Evolutionary conservation across 129 eudicot species (phyloP), one percentile per base, ranked within the genome.

Genomic region (Flaveria brownii): DNA sequence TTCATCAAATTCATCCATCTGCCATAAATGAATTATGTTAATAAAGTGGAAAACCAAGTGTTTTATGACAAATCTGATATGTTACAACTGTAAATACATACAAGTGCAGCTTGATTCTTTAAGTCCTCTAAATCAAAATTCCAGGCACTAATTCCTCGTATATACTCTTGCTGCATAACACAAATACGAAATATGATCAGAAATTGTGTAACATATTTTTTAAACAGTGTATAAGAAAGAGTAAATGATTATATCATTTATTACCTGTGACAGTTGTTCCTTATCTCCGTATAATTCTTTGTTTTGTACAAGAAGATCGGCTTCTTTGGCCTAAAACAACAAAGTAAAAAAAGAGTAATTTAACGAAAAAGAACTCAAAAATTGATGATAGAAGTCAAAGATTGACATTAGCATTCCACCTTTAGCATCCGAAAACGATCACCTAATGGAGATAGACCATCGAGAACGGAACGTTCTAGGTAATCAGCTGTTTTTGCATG

Each of bases 101-200:
- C 98, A 76, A 93, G 92, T 54, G 92, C 87, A 82, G 98, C 98
- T 76, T 93, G 92, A 78, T 82, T 88, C 84, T 87, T 93, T 87
- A 93, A 74, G 85, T 93, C 98, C 82, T 93, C 98, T 83, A 93
- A 84, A 80, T 93, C 86, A 70, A 93, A 93, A 77, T 93, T 93
- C 98, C 98, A 93, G 25, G 95, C 96, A 25, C 98, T 93, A 70
- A 93, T 88, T 55, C 98, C 98, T 70, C 95, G 86, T 45, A 90
- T 88, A 80, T 93, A 93, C 75, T 90, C 98, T 90, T 90, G 90
- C 98, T 93, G 96, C 89, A 86, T 43, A 76, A 17, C 10, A 41
- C 30, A 57, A 70, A 11, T 49, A 39, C 30, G 10, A 41, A 15
- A 13, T 4, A 51, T 46, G 28, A 59, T 45, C 39, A 61, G 0